These are phyloP conservation scores for Fraxinus sp. DNA, from an alignment of 305 asterid genomes.

Conservation along the genomic window DNA sequence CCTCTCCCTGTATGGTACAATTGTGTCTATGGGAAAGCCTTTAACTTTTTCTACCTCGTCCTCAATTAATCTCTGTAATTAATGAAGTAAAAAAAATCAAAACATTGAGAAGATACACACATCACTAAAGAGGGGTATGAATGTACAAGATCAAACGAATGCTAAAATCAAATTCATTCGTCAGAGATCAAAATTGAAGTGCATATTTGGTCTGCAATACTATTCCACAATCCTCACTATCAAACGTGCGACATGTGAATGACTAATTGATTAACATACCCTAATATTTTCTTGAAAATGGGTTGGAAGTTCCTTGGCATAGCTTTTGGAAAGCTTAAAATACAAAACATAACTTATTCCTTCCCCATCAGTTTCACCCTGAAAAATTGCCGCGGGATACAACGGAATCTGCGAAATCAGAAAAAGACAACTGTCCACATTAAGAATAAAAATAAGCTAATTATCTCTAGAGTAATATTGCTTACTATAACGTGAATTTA, in stretches of 20 bases:
- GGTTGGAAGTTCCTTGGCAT: conserved; percentile 44
- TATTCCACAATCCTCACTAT: not conserved
- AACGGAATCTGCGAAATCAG: conserved; percentile 43
- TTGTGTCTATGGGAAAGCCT: conserved; percentile 43
- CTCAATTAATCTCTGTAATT: conserved; percentile 40
- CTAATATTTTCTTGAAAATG: conserved; percentile 45
- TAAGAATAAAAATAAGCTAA: not conserved
- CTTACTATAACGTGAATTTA: not conserved
- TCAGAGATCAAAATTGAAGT: not conserved
- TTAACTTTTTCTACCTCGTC: conserved; percentile 45
- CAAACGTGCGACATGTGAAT: not conserved
- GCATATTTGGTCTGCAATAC: not conserved
- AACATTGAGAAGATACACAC: not conserved
- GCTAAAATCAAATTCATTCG: not conserved
- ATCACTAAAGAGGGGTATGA: not conserved
- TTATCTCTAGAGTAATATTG: not conserved
- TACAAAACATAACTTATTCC: conserved; percentile 56
- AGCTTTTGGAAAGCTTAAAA: conserved; percentile 43
- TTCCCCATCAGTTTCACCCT: conserved; percentile 55
- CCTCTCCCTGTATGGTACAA: conserved; percentile 44
- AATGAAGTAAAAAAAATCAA: not conserved
- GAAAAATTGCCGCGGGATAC: conserved; percentile 53
- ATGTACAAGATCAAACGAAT: not conserved
- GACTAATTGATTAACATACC: conserved; percentile 23
- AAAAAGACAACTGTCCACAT: not conserved